Evolutionary conservation across 2,329 filamentous ascomycete genomes (phyloP), one percentile per base, ranked within the genome.

Genomic region (Ophiosphaerella herpotricha): DNA sequence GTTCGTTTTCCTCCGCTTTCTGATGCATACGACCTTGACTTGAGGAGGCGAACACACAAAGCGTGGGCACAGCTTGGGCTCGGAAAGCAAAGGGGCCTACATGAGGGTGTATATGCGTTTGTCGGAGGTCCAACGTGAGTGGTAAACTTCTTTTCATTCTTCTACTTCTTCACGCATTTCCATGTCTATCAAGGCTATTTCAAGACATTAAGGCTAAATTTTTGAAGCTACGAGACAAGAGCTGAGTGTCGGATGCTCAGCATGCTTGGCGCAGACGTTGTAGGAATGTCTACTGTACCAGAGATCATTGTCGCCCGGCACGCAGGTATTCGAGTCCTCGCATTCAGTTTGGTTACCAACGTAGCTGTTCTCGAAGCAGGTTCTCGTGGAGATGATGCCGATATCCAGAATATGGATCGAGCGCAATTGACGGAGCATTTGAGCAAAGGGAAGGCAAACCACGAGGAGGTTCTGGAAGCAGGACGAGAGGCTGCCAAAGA

Each of bases 261-360:
- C 34, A 75, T 75, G 40, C 70, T 87, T 6, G 85, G 85, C 6
- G 85, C 84, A n/a, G 85, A 88, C 63, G 74, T 87, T n/a, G 85
- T 88, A 2, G 85, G 85, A 12, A 88, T 88, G 85, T 86, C 83
- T 29, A 88, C 85, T 0, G 84, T 88, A 24, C 85, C 85, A 7
- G 85, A 88, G 64, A 85, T 87, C 44, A 80, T 88, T 42, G 83
- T 85, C 13, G 85, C 85, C 29, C 78, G 85, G 55, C 85, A 88
- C 67, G 80, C 78, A 46, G 82, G 81, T n/a, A 79, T 88, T 59
- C 76, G 80, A 24, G 82, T 88, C 6, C 73, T 88, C 33, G 85
- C 84, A 5, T 80, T 88, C 63, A 87, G 84, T 64, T 71, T 88
- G 40, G 85, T 88, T 18, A 88, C 85, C 13, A 88, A 88, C 68